Conservation (phyloP, 345 rosid species). For the Nasturtium officinale region DNA sequence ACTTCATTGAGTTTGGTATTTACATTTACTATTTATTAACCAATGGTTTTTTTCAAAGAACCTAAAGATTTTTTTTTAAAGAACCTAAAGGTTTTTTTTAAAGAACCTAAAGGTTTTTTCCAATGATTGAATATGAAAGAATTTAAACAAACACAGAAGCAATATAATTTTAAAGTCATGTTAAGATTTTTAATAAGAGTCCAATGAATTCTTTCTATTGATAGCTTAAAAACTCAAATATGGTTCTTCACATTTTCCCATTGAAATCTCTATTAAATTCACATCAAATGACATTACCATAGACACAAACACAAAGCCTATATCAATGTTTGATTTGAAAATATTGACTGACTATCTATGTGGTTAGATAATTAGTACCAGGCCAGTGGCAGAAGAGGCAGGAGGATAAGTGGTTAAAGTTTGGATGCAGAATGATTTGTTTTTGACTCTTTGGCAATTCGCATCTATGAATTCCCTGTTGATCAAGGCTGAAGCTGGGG, state of each 20-base stretch:
- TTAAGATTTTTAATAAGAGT: background rate
- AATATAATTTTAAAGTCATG: background rate
- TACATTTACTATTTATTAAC: background rate
- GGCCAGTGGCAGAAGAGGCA: conserved; percentile 20
- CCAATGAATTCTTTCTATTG: background rate
- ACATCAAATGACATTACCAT: background rate
- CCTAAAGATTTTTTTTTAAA: no score
- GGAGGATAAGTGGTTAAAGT: conserved; percentile 35
- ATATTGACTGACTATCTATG: background rate
- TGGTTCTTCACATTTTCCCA: background rate
- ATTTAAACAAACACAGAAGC: background rate
- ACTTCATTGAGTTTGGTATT: background rate
- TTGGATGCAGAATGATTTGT: conserved; percentile 29
- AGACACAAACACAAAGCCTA: background rate
- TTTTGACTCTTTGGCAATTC: conserved; percentile 29
- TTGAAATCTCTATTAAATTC: background rate
- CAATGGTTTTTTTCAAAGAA: background rate
- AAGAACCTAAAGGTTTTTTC: background rate
- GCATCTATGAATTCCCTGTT: conserved; percentile 27
- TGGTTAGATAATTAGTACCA: conserved; percentile 22
- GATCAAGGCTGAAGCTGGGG: conserved; percentile 6
- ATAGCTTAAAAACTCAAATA: background rate
- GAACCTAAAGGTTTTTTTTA: background rate
- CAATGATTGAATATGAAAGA: background rate
- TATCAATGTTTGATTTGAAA: background rate